These are phyloP conservation scores for Ustilago nuda DNA, from an alignment of 1,284 basidiomycete species.

Conservation along the genomic window DNA sequence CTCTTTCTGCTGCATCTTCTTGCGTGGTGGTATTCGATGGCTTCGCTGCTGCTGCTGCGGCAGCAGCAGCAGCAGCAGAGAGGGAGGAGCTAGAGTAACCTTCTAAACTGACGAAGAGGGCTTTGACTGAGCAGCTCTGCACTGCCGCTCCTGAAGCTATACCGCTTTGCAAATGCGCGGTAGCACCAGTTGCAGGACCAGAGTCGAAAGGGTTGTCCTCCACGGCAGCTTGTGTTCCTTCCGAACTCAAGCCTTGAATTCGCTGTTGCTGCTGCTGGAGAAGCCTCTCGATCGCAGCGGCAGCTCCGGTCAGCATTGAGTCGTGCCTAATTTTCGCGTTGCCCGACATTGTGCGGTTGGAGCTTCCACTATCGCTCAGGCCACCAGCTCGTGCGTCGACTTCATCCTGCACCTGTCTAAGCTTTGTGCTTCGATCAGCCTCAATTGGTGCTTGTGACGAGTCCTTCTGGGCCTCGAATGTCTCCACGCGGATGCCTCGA, in stretches of 20 bases:
- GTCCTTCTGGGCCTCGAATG: slow-evolving; percentile 45
- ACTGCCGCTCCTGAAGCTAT: not conserved
- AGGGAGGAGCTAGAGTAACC: slow-evolving; percentile 52
- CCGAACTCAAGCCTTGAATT: not conserved
- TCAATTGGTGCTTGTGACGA: not conserved
- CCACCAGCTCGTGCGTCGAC: slow-evolving; percentile 11
- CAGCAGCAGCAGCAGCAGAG: slow-evolving; percentile 9
- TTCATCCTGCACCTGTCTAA: slow-evolving; percentile 11
- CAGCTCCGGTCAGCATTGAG: slow-evolving; percentile 39
- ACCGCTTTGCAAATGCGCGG: not conserved
- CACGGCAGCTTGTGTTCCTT: not conserved
- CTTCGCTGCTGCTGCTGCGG: not conserved
- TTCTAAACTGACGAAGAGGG: slow-evolving; percentile 55
- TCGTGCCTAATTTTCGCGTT: slow-evolving; percentile 10
- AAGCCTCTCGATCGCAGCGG: slow-evolving; percentile 57
- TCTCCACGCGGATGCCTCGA: slow-evolving; percentile 69
- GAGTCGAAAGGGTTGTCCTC: slow-evolving; percentile 16
- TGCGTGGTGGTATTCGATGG: not conserved
- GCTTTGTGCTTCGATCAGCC: slow-evolving; percentile 17
- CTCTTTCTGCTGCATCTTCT: not conserved
- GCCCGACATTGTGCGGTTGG: slow-evolving; percentile 2
- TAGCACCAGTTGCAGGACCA: not conserved
- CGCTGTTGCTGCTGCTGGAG: slow-evolving; percentile 37
- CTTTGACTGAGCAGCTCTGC: slow-evolving; percentile 39
- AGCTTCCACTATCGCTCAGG: slow-evolving; percentile 15